Evolutionary conservation across 108 stramenopile species (phyloP), one percentile per base, ranked within the genome.

Genomic region (Stephanodiscus triporus): DNA sequence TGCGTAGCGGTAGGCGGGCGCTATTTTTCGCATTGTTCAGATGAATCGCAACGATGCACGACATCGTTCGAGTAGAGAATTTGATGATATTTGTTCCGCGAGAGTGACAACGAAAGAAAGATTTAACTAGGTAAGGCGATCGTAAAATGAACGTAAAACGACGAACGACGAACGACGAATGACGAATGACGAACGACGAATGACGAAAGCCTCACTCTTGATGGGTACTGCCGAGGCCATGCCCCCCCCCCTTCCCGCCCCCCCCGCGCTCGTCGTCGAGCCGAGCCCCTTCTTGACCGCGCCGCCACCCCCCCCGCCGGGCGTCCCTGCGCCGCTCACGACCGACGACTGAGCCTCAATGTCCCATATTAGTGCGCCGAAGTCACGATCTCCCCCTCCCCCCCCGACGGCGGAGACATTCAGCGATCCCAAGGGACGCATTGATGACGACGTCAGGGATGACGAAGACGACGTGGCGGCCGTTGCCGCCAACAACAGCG

Each of bases 321-420:
- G 56, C 7, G 59, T 49, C 6, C 71, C 71, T 45, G 47, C 48
- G 9, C 71, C 61, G 17, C 62, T 63, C 0, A 48, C 60, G 2
- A 61, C 70, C n/a, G 70, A 70, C 29, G 62, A 66, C 38, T 79
- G 70, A 13, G 66, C 62, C 53, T 80, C 82, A 42, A 84, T 78
- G 68, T 84, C 84, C 90, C 90, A 93, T 36, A 93, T 45, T 54
- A 91, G 77, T 37, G 86, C 86, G 55, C 92, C 83, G 74, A 86
- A 93, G 42, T 91, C 92, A n/a, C 86, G 71, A 68, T 89, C 90
- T 11, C 85, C 83, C 20, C 73, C 82, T 1, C 34, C 71, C 16
- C 59, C 32, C 32, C 43, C 58, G n/a, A 72, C 26, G n/a, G 53
- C 0, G 10, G 23, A 16, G 11, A 4, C 2, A 45, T 17, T 17